Evolutionary conservation across 2,329 filamentous ascomycete species (phyloP), one percentile per base, ranked within the genome.

Genomic region (Cladosporium sp.): DNA sequence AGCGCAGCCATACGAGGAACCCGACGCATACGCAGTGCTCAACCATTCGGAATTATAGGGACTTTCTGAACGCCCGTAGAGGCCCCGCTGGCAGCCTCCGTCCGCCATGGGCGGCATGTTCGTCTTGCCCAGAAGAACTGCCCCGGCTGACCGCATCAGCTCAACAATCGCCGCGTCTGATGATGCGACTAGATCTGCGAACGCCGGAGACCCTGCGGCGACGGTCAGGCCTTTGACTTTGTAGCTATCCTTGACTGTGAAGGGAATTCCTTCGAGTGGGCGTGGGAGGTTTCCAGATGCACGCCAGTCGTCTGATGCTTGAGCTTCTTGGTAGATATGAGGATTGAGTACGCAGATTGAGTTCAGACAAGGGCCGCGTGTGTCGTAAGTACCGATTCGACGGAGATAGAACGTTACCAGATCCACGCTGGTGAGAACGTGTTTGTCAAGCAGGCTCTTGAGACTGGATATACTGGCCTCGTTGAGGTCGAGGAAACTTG

Each of bases 101-200:
- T 78, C 77, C 1, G 81, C 81, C 80, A 84, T 83, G 0, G 82
- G 77, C 0, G 79, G 82, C 81, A 84, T 82, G 58, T 84, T 85
- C 0, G 82, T 83, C 51, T 77, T 76, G 0, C 82, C 83, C 0
- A 83, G 68, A 11, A 82, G 64, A 1, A 83, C 70, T 0, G 75
- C 79, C 1, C 81, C 80, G 0, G 79, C 78, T 30, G 74, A 69
- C 5, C 75, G 72, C 9, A 85, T 70, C 9, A 70, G 67, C 4
- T 72, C 61, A 0, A 82, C 80, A 11, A 76, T 76, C 1, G 76
- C 77, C 1, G 82, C 79, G 65, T 85, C 81, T 30, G 80, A 75
- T 6, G 73, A 77, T 0, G 82, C 75, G 3, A 78, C 61, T 0
- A 84, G 66, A 7, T 76, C 67, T 34, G 74, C 62, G 56, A 85